Evolutionary conservation across 345 rosid genomes (phyloP).

Genomic region (Punica granatum): DNA sequence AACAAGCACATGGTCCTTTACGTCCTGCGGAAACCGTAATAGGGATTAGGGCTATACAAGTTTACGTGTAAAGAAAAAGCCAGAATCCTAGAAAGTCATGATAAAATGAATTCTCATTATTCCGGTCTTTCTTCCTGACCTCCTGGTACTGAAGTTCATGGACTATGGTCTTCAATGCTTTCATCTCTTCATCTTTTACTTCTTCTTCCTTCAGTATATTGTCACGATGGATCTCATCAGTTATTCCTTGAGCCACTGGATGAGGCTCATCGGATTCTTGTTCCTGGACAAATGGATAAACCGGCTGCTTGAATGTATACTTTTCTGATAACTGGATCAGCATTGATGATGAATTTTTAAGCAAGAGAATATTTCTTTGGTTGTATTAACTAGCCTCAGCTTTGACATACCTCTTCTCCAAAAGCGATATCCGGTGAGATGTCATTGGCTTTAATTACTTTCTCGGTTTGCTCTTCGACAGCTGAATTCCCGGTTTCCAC

Average conservation of each 20-base stretch:
- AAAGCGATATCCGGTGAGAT: neutral
- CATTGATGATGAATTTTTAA: neutral
- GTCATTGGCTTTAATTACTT: slow-evolving; percentile 1
- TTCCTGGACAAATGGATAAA: neutral
- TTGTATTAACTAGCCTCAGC: neutral
- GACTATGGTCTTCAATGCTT: neutral
- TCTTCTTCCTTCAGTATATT: slow-evolving; percentile 5
- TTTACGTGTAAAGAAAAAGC: neutral
- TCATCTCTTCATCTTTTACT: neutral
- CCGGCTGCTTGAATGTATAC: neutral
- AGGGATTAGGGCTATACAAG: neutral
- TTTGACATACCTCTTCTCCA: neutral
- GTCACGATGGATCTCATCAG: neutral
- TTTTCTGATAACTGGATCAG: neutral
- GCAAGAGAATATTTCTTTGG: neutral
- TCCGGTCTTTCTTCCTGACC: neutral
- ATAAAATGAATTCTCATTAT: neutral
- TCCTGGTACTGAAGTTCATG: slow-evolving; percentile 2
- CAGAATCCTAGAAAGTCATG: neutral
- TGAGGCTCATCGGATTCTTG: neutral
- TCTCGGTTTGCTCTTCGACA: neutral
- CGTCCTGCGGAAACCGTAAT: neutral
- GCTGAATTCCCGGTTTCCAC: neutral
- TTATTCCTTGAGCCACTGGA: neutral
- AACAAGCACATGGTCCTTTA: neutral